Conservation (phyloP, 768 basidiomycete species). For the Lyophyllum semitale region DNA sequence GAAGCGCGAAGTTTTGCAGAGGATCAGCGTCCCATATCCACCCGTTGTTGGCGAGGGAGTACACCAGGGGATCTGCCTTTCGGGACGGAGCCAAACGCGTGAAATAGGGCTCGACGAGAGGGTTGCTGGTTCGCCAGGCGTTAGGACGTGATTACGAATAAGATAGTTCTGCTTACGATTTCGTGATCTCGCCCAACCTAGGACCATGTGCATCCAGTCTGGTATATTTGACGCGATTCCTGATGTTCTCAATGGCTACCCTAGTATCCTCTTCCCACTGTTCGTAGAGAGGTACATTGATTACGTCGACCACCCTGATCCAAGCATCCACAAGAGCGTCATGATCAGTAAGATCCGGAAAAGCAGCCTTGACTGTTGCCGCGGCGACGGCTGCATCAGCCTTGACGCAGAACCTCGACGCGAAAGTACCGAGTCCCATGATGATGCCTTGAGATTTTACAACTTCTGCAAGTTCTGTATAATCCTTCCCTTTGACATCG, state of each 20-base stretch:
- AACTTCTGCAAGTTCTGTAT: constrained; percentile 67
- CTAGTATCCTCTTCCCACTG: constrained; percentile 86
- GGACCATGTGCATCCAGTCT: constrained; percentile 85
- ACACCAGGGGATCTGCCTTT: constrained; percentile 50
- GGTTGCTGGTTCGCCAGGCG: constrained; percentile 48
- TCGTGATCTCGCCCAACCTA: constrained; percentile 76
- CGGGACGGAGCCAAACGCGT: constrained; percentile 64
- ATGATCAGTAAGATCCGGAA: constrained; percentile 45
- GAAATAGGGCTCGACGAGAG: constrained; percentile 91
- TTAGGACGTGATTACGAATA: constrained; percentile 5
- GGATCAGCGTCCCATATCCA: constrained; percentile 99
- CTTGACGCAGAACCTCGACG: constrained; percentile 66
- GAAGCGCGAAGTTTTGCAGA: constrained; percentile 89
- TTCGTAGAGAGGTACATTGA: constrained; percentile 87
- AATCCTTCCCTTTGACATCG: constrained; percentile 56
- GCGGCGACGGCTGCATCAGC: constrained; percentile 70
- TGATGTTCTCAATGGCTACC: constrained; percentile 72
- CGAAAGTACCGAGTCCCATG: constrained; percentile 57
- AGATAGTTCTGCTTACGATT: constrained; percentile 47
- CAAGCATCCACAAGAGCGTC: constrained; percentile 70
- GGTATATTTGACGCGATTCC: constrained; percentile 76
- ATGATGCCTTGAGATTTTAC: constrained; percentile 57
- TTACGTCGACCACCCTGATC: constrained; percentile 75
- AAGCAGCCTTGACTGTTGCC: constrained; percentile 73
- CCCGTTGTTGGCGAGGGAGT: constrained; percentile 94